Evolutionary conservation across 1,139 yeast species (phyloP), one percentile per base, ranked within the genome.

Genomic region (Sugiyamaella neomexicana): DNA sequence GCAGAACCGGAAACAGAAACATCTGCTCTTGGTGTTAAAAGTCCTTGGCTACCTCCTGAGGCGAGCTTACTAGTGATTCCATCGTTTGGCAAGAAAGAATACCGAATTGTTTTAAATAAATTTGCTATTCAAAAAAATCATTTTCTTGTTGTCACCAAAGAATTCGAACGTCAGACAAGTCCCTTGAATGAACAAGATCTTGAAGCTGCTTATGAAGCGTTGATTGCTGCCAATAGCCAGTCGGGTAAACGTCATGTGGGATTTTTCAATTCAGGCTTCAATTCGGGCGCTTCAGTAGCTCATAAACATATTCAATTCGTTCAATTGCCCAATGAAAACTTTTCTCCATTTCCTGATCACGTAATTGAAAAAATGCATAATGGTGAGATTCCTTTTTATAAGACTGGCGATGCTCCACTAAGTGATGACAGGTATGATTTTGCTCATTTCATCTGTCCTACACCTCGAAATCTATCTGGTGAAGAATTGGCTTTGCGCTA

Each of bases 271-370:
- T 84, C 90, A 67, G 98, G 98, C 3, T 82, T 82, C 25, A 78
- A 83, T 63, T 84, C 95, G 61, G 99, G 98, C 1, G 96, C 97
- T 7, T 89, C 97, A 0, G 95, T 90, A 64, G 86, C 89, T 48
- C 99, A 93, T 72, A 89, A 89, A 65, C 99, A 93, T 72, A 71
- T 91, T 58, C 99, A 93, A 70, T 84, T 91, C 69, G 75, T 93
- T 78, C 78, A 82, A 36, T 72, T 88, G 44, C 95, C 97, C 1
- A 68, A 71, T 9, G 58, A 56, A 15, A 71, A 76, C 36, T 85
- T 83, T 66, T 69, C 68, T 1, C 80, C 89, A 2, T 85, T 80
- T 68, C 88, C 90, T 40, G 87, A 83, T 51, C 63, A 66, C 1
- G 68, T 87, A 42, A 76, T 82, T 23, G 48, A 42, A 10, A 45